A percentile compares a stretch with the other conserved stretches of the same genome.
phyloP scores from a whole-genome alignment of 2,329 filamentous ascomycete genomes.

The Aaosphaeria pasadenensis region DNA sequence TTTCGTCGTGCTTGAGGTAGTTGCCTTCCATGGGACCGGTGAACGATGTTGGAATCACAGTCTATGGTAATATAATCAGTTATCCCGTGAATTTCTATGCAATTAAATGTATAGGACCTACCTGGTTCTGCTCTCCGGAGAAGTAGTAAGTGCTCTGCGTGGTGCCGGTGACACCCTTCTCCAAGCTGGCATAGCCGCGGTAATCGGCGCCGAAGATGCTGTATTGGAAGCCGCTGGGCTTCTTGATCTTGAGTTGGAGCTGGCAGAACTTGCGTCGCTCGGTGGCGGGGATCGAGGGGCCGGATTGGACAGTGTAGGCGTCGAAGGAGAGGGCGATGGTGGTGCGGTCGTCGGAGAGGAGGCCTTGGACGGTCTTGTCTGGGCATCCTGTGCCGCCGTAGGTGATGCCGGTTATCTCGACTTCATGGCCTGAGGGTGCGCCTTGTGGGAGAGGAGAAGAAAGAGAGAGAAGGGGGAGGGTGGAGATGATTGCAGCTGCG shows the following conservation, averaged over 20 bases:
- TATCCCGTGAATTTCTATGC: too few species aligned
- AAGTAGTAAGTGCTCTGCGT: slow-evolving; percentile 52
- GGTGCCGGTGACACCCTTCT: slow-evolving; percentile 40
- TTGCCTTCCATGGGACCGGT: slow-evolving; percentile 20
- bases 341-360: slow-evolving; percentile 37
- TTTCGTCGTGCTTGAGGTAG: slow-evolving; percentile 23
- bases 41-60: slow-evolving; percentile 29
- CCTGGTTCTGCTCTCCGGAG: slow-evolving; percentile 41
- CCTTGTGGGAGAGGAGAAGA: slow-evolving; percentile 10
- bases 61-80: slow-evolving; percentile 11
- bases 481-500: slow-evolving; percentile 9
- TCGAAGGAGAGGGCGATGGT: slow-evolving; percentile 50
- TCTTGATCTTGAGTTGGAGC: slow-evolving; percentile 47
- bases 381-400: slow-evolving; percentile 46
- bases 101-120: slow-evolving; percentile 4
- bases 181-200: slow-evolving; percentile 45
- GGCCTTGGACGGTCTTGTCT: slow-evolving; percentile 28
- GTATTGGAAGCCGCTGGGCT: slow-evolving; percentile 48
- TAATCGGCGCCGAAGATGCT: slow-evolving; percentile 47
- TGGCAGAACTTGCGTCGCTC: slow-evolving; percentile 49
- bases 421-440: slow-evolving; percentile 17
- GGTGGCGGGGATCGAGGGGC: slow-evolving; percentile 35
- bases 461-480: slow-evolving; percentile 10
- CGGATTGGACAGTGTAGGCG: slow-evolving; percentile 45
- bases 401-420: slow-evolving; percentile 37